Percentiles rank a stretch among this genome's conserved stretches.
phyloP scores from a whole-genome alignment of 2,329 filamentous ascomycete genomes.

The Leptographium lundbergii region DNA sequence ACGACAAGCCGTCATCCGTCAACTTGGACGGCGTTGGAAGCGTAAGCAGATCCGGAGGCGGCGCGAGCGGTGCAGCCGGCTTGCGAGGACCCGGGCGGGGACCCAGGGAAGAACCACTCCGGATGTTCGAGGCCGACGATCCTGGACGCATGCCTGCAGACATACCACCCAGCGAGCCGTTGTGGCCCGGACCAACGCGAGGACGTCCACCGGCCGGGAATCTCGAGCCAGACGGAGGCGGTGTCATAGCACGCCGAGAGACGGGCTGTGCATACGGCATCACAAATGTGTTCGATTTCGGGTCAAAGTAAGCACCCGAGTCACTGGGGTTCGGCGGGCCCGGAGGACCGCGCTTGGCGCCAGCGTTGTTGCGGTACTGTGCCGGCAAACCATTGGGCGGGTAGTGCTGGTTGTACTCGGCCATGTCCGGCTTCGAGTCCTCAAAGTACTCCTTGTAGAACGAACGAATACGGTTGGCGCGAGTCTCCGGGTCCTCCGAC shows the following conservation, averaged over 20 bases:
- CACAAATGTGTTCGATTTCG: slow-evolving; percentile 57
- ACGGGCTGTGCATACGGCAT: slow-evolving; percentile 78
- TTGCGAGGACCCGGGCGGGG: slow-evolving; percentile 16
- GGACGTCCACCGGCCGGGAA: slow-evolving; percentile 21
- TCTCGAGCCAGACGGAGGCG: slow-evolving; percentile 53
- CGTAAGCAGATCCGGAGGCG: slow-evolving; percentile 59
- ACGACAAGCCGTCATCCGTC: slow-evolving; percentile 64
- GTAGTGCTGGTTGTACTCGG: slow-evolving; percentile 15
- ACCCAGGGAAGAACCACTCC: slow-evolving; percentile 33
- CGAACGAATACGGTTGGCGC: slow-evolving; percentile 91
- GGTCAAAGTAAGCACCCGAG: slow-evolving; percentile 48
- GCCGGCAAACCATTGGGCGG: slow-evolving; percentile 9
- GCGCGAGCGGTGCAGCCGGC: slow-evolving; percentile 37
- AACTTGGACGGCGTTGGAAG: slow-evolving; percentile 80
- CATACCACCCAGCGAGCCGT: slow-evolving; percentile 35
- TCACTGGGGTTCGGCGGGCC: slow-evolving; percentile 55
- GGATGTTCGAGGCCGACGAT: slow-evolving; percentile 17
- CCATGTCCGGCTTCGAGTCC: slow-evolving; percentile 44
- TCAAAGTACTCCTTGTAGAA: slow-evolving; percentile 99
- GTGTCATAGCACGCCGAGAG: slow-evolving; percentile 87
- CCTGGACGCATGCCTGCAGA: slow-evolving; percentile 24
- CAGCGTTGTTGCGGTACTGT: slow-evolving; percentile 1
- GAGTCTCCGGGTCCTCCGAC: slow-evolving; percentile 81
- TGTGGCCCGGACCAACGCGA: slow-evolving; percentile 23
- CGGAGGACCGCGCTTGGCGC: slow-evolving; percentile 1